Conservation (phyloP, 768 basidiomycete species). For the Amanita rubescens region DNA sequence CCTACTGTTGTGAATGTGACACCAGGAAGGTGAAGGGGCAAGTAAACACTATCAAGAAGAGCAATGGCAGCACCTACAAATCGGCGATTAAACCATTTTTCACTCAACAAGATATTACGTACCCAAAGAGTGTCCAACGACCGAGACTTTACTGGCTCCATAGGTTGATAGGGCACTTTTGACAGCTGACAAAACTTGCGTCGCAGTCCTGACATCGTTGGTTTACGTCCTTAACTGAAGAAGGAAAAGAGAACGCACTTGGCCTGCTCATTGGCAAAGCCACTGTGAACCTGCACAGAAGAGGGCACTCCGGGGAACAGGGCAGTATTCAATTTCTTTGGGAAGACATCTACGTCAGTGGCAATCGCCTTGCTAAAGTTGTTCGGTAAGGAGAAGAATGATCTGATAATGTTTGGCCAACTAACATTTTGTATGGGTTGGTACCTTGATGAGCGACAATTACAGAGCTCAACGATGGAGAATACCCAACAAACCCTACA, state of each 20-base stretch:
- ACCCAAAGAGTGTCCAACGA: constrained; percentile 43
- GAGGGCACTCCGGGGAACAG: constrained; percentile 41
- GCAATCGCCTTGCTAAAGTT: constrained; percentile 25
- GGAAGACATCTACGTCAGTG: constrained; percentile 30
- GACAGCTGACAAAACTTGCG: constrained; percentile 34
- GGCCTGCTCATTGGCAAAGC: constrained; percentile 36
- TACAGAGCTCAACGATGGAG: constrained; percentile 25
- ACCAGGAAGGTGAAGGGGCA: constrained; percentile 41
- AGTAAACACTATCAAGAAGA: constrained; percentile 48
- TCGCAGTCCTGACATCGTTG: constrained; percentile 28
- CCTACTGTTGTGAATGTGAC: constrained; percentile 27
- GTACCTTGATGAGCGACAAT: constrained; percentile 41
- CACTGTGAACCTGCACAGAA: constrained; percentile 36
- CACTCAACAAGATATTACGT: not conserved
- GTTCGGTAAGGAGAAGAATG: not conserved
- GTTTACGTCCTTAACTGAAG: not conserved
- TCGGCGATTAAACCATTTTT: not conserved
- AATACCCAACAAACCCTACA: constrained; percentile 22
- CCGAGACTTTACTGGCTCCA: constrained; percentile 29
- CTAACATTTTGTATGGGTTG: constrained; percentile 27
- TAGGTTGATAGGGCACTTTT: constrained; percentile 26
- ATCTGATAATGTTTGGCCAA: not conserved
- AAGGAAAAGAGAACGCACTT: constrained; percentile 19
- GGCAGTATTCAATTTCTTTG: constrained; percentile 24
- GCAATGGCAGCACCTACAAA: constrained; percentile 42